Evolutionary conservation across 306 rosid genomes (phyloP).

Genomic region (Dryas octopetala): DNA sequence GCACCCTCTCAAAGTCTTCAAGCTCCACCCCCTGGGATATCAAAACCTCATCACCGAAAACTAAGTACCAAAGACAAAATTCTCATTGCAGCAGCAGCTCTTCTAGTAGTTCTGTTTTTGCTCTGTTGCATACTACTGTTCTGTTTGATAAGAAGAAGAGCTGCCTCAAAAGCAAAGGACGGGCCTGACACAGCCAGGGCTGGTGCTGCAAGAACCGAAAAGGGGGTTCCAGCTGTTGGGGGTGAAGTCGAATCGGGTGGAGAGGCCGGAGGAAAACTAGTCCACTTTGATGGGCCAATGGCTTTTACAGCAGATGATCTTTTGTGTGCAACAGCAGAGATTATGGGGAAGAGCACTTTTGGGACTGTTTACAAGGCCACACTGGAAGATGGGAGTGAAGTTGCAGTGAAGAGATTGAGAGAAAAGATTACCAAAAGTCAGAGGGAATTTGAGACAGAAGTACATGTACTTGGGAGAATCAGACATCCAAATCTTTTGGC

Average conservation of each 20-base stretch:
- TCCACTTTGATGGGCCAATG: slow-evolving; percentile 78
- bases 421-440: slow-evolving; percentile 82
- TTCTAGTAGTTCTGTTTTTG: slow-evolving; percentile 48
- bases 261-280: slow-evolving; percentile 79
- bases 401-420: slow-evolving; percentile 91
- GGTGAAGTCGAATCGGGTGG: slow-evolving; percentile 63
- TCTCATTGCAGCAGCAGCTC: slow-evolving; percentile 77
- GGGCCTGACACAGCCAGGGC: slow-evolving; percentile 38
- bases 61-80: slow-evolving; percentile 71
- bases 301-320: slow-evolving; percentile 89
- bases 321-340: slow-evolving; percentile 92
- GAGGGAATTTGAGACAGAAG: slow-evolving; percentile 83
- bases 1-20: slow-evolving; percentile 49
- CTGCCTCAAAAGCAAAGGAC: slow-evolving; percentile 44
- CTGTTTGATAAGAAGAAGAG: slow-evolving; percentile 58
- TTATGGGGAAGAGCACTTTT: slow-evolving; percentile 90
- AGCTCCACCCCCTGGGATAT: slow-evolving; percentile 34
- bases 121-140: slow-evolving; percentile 59
- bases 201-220: slow-evolving; percentile 43
- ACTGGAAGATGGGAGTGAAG: slow-evolving; percentile 85
- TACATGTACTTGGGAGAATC: slow-evolving; percentile 62
- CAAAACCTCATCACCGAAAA: slow-evolving; percentile 46
- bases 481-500: slow-evolving; percentile 83
- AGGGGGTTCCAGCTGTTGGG: slow-evolving; percentile 48
- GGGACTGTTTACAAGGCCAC: slow-evolving; percentile 98